A percentile compares a stretch with the other conserved stretches of the same genome.
phyloP scores from a whole-genome alignment of 1,139 yeast species.

The Taphrina populina region DNA sequence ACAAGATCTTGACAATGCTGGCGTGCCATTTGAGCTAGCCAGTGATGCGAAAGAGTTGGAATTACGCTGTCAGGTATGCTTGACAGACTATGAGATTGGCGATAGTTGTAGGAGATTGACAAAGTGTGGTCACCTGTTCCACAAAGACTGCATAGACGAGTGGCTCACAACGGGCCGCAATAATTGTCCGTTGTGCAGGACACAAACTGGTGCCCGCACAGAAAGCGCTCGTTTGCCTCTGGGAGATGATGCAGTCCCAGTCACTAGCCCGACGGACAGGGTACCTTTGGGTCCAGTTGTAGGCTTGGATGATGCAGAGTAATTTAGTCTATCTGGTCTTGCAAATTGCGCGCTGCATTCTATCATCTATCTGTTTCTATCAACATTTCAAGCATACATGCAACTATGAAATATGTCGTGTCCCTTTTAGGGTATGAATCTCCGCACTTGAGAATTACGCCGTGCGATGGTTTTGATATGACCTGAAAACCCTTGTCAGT shows the following conservation, averaged over 20 bases:
- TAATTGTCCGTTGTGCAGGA: slow-evolving; percentile 56
- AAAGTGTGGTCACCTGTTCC: slow-evolving; percentile 54
- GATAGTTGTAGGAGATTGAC: slow-evolving; percentile 52
- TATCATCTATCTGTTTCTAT: no score
- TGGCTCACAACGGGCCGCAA: slow-evolving; percentile 59
- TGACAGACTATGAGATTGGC: slow-evolving; percentile 50
- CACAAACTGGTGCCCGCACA: slow-evolving; percentile 19
- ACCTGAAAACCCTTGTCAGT: background rate
- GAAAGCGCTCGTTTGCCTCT: background rate
- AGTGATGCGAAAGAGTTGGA: slow-evolving; percentile 38
- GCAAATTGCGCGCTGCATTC: no score
- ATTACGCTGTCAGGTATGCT: slow-evolving; percentile 55
- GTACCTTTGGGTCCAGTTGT: background rate
- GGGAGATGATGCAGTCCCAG: background rate
- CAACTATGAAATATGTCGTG: no score
- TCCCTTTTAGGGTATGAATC: no score
- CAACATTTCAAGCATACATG: no score
- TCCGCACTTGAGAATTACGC: no score
- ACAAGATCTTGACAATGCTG: slow-evolving; percentile 49
- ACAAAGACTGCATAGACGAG: slow-evolving; percentile 55
- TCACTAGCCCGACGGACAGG: background rate
- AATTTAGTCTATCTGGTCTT: no score
- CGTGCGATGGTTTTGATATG: background rate
- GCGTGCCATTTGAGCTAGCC: slow-evolving; percentile 43
- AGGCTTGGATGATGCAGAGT: background rate